Percentiles rank a stretch among this genome's conserved stretches.
Conservation (phyloP, 805 yeast genomes). For the Ogataea paraovalis region DNA sequence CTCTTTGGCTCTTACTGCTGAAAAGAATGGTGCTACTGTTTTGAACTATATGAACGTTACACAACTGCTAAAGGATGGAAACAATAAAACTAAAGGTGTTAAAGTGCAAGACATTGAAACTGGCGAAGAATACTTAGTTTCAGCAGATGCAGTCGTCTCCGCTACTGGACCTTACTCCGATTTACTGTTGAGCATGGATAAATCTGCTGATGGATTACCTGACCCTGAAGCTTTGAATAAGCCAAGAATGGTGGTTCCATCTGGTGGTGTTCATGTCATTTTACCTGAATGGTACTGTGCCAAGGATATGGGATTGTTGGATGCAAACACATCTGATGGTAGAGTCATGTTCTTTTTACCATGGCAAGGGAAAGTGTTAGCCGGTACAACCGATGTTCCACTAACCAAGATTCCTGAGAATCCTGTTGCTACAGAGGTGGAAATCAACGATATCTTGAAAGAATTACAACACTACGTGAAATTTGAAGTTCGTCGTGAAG, state of each 20-base stretch:
- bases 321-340: constrained; percentile 91
- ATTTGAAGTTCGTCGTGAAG: constrained; percentile 84
- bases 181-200: constrained; percentile 80
- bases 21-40: constrained; percentile 83
- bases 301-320: constrained; percentile 78
- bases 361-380: constrained; percentile 95
- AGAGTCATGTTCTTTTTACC: constrained; percentile 96
- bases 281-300: constrained; percentile 93
- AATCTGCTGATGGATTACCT: constrained; percentile 60
- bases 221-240: constrained; percentile 26
- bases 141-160: constrained; percentile 74
- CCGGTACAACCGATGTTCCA: constrained; percentile 96
- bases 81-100: constrained; percentile 68
- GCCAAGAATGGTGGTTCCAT: constrained; percentile 87
- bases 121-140: constrained; percentile 55
- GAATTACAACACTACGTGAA: constrained; percentile 88
- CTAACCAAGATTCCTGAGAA: constrained; percentile 62
- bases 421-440: constrained; percentile 85
- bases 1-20: constrained; percentile 79
- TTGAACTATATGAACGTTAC: constrained; percentile 82
- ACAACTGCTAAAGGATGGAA: constrained; percentile 62
- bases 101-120: constrained; percentile 69
- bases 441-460: constrained; percentile 78
- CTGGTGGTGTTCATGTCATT: constrained; percentile 89
- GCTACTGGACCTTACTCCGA: constrained; percentile 97